Percentiles rank a stretch among this genome's conserved stretches.
phyloP scores from a whole-genome alignment of 2,329 filamentous ascomycete species.

The Pyricularia sp. region DNA sequence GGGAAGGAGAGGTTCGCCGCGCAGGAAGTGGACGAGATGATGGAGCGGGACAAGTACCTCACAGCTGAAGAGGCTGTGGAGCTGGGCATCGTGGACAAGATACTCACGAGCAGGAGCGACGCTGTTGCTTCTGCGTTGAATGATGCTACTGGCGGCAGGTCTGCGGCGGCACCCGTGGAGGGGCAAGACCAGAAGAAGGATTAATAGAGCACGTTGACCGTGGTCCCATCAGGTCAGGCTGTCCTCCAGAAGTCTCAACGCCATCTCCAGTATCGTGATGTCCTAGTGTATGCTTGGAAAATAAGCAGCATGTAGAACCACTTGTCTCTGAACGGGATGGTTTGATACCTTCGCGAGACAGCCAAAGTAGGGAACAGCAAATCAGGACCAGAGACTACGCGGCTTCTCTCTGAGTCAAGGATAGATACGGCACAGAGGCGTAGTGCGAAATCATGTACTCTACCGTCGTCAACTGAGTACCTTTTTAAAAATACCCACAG shows the following conservation, averaged over 20 bases:
- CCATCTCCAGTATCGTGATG: neutral
- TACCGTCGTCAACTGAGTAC: no score
- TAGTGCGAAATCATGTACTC: no score
- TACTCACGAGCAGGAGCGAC: conserved; percentile 54
- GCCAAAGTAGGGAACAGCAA: neutral
- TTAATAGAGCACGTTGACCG: neutral
- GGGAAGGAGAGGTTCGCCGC: conserved; percentile 67
- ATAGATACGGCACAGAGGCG: no score
- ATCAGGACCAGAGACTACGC: neutral
- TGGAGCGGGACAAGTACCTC: conserved; percentile 96
- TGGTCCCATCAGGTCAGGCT: no score
- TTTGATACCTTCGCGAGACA: neutral
- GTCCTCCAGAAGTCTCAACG: neutral
- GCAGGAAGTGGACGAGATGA: conserved; percentile 82
- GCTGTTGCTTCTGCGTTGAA: conserved; percentile 24
- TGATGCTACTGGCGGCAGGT: conserved; percentile 19
- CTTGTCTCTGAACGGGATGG: neutral
- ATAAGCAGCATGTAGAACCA: neutral
- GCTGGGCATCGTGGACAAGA: conserved; percentile 86
- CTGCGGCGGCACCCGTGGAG: conserved; percentile 12
- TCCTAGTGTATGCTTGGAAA: neutral
- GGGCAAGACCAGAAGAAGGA: neutral
- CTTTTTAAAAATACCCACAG: no score
- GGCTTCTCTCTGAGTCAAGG: no score
- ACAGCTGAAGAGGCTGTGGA: conserved; percentile 80